Conservation (phyloP, 73 alveolate species). For the Paramecium bursaria region DNA sequence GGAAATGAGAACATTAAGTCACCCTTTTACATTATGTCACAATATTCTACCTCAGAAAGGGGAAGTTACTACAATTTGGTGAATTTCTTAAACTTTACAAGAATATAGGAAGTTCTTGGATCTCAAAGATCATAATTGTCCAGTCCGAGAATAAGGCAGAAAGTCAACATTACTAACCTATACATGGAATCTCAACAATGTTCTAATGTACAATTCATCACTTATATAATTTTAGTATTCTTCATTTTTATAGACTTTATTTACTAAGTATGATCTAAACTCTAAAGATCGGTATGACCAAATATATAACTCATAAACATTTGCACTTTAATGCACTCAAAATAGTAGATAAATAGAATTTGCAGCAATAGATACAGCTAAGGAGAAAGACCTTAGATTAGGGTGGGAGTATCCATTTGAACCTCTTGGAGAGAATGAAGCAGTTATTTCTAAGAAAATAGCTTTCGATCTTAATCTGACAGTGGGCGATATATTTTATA, state of each 20-base stretch:
- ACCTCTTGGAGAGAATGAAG: constrained; percentile 51
- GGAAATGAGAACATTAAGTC: constrained; percentile 19
- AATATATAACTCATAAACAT: too few species aligned
- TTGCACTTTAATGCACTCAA: too few species aligned
- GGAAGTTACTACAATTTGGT: neutral
- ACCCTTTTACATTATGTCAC: constrained; percentile 19
- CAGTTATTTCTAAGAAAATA: constrained; percentile 9
- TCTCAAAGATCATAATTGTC: constrained; percentile 44
- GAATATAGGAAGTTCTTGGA: constrained; percentile 39
- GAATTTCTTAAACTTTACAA: constrained; percentile 53
- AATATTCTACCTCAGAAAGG: neutral
- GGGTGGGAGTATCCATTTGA: constrained; percentile 72
- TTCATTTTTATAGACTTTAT: too few species aligned
- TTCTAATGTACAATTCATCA: too few species aligned
- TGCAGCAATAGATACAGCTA: constrained; percentile 60
- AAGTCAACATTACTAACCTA: constrained; percentile 22
- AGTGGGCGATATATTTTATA: constrained; percentile 7
- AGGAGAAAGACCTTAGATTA: constrained; percentile 71
- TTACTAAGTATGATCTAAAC: too few species aligned
- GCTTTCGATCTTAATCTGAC: constrained; percentile 4
- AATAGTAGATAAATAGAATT: neutral
- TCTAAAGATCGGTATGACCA: too few species aligned
- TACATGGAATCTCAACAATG: too few species aligned
- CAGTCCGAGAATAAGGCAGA: constrained; percentile 55
- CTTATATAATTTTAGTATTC: too few species aligned